These are phyloP conservation scores for Podospora bellae-mahoneyi DNA, from an alignment of 495 filamentous ascomycete genomes.

Conservation along the genomic window DNA sequence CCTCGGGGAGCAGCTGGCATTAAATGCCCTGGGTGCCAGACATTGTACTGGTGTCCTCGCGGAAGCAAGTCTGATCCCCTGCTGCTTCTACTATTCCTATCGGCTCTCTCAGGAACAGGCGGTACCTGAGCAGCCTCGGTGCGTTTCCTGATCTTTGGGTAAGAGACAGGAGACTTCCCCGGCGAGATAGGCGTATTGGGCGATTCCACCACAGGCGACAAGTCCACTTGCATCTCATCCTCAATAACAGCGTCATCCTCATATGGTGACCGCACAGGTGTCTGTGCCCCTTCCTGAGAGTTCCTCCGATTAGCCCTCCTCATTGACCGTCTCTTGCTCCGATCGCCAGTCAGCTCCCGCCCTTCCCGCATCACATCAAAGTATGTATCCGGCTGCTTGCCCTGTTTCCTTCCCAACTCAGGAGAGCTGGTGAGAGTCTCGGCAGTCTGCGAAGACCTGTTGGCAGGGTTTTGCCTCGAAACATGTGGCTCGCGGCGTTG, in stretches of 20 bases:
- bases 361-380: constrained; percentile 19
- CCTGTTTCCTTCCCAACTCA: background rate
- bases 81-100: constrained; percentile 6
- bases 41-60: constrained; percentile 29
- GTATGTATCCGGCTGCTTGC: constrained; percentile 11
- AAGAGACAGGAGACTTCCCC: constrained; percentile 40
- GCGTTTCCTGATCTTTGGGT: constrained; percentile 40
- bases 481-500: constrained; percentile 15
- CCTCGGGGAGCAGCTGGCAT: constrained; percentile 7
- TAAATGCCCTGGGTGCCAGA: constrained; percentile 31
- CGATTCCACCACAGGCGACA: constrained; percentile 48
- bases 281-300: constrained; percentile 26
- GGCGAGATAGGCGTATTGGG: constrained; percentile 30
- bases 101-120: background rate
- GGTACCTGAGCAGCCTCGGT: background rate
- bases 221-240: constrained; percentile 26
- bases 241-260: constrained; percentile 26
- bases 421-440: constrained; percentile 10
- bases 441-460: constrained; percentile 10
- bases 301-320: constrained; percentile 16
- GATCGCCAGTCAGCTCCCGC: constrained; percentile 21
- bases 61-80: constrained; percentile 29
- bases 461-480: constrained; percentile 11
- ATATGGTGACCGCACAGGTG: constrained; percentile 13
- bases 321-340: constrained; percentile 17